Evolutionary conservation across 192 early-diverging fungal genomes (phyloP), one percentile per base, ranked within the genome.

Genomic region (Borealophlyctis nickersoniae): DNA sequence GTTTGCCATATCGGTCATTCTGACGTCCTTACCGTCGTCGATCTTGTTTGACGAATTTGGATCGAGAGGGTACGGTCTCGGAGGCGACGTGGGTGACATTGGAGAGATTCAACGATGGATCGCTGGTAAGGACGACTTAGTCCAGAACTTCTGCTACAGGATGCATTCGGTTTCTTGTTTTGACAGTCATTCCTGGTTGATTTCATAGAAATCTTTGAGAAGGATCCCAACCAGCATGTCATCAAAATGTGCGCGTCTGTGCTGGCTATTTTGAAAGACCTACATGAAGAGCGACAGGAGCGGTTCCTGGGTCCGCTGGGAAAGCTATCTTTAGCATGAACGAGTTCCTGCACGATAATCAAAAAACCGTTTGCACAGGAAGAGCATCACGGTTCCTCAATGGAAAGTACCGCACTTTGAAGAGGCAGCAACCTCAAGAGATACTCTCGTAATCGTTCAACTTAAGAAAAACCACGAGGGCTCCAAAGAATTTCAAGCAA

Each of bases 41-140:
- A 34, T 58, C 32, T 33, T 58, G 27, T 33, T 58, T 22, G 57
- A 58, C 24, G 57, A 58, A 34, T 62, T 62, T 62, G 39, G 39
- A 19, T 7, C 39, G 39, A 45, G 39, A 45, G 39, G 19, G 7
- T n/a, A n/a, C n/a, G 39, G 19, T 45, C 9, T 45, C 9, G 39
- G 7, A 13, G 39, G 39, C 7, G 39, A 45, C 19, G 39, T 45
- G 7, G 39, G 39, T 7, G 39, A 45, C 9, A 13, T 45, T 7
- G 7, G 7, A 13, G 39, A 45, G 39, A 19, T 45, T 7, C 39
- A 45, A 19, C 7, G 19, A 19, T 45, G 39, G 39, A 19, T 45
- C 19, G 39, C 9, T 7, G 39, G 39, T 45, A 19, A 45, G 39
- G 7, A 45, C 19, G 39, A 45, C 19, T 45, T 45, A 13, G 39